Percentiles rank a stretch among this genome's conserved stretches.
Conservation (phyloP, 2,329 filamentous ascomycete genomes). For the Phialemoniopsis sp. region DNA sequence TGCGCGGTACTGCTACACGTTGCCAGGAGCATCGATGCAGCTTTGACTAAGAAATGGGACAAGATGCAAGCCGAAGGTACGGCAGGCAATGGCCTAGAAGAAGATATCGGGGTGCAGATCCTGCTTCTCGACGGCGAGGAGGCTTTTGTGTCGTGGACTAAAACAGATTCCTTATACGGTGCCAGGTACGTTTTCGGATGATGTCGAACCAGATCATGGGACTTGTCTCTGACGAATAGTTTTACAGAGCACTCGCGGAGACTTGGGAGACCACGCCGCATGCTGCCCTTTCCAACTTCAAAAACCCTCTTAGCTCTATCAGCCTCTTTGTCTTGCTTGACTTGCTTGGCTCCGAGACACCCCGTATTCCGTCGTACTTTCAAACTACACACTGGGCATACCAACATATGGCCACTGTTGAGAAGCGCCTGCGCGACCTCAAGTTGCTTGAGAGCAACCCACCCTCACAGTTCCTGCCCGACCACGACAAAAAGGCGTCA, state of each 20-base stretch:
- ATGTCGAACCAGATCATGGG: neutral
- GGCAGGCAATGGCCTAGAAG: constrained; percentile 55
- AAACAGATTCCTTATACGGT: constrained; percentile 82
- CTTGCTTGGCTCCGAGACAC: constrained; percentile 57
- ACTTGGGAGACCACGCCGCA: constrained; percentile 72
- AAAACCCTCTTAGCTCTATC: constrained; percentile 72
- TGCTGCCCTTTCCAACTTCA: constrained; percentile 69
- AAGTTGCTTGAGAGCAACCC: constrained; percentile 45
- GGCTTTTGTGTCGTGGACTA: constrained; percentile 78
- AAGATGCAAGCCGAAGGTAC: constrained; percentile 60
- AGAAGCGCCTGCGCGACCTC: constrained; percentile 57
- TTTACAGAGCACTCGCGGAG: constrained; percentile 63
- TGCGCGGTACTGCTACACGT: constrained; percentile 92
- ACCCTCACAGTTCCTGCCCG: constrained; percentile 58
- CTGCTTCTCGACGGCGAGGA: constrained; percentile 92
- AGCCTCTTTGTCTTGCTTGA: constrained; percentile 56
- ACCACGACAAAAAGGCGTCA: constrained; percentile 48
- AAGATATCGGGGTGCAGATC: constrained; percentile 81
- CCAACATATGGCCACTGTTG: constrained; percentile 63
- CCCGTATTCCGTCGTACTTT: constrained; percentile 70
- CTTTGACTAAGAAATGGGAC: constrained; percentile 78
- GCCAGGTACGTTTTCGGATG: constrained; percentile 52
- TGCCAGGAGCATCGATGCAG: constrained; percentile 73
- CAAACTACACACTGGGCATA: constrained; percentile 93
- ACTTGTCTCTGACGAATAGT: neutral